These are phyloP conservation scores for Aspergillus japonicus DNA, from an alignment of 2,329 filamentous ascomycete species.

Conservation along the genomic window DNA sequence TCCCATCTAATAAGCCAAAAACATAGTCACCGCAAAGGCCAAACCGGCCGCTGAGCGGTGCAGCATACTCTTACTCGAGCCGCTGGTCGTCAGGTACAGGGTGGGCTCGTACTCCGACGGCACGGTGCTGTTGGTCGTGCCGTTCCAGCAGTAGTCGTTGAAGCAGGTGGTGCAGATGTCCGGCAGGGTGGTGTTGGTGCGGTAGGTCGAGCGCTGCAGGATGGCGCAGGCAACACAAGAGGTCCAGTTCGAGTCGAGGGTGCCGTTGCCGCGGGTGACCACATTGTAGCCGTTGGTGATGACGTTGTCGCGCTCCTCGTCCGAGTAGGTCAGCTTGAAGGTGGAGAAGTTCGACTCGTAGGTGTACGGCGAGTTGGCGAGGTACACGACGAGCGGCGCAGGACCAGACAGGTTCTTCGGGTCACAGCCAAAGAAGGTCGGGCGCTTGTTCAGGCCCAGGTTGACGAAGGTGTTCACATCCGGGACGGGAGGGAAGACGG, in stretches of 20 bases:
- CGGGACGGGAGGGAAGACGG: constrained; percentile 69
- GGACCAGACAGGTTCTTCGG: constrained; percentile 59
- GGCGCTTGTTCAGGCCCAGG: constrained; percentile 68
- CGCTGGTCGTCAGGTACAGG: constrained; percentile 6
- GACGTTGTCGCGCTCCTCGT: constrained; percentile 69
- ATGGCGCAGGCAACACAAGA: constrained; percentile 87
- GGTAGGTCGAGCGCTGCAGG: constrained; percentile 69
- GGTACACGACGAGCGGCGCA: constrained; percentile 69
- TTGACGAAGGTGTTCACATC: constrained; percentile 77
- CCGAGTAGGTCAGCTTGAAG: constrained; percentile 64
- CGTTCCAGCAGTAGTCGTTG: constrained; percentile 85
- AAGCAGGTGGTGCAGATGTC: constrained; percentile 76
- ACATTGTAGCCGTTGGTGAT: constrained; percentile 83
- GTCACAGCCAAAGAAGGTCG: constrained; percentile 80
- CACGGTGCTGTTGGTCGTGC: constrained; percentile 53
- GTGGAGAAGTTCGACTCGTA: constrained; percentile 77
- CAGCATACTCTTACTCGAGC: background rate
- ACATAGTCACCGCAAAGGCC: constrained; percentile 1
- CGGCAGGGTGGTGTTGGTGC: constrained; percentile 68
- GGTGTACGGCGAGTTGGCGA: constrained; percentile 82
- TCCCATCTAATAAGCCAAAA: constrained; percentile 6
- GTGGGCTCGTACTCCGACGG: constrained; percentile 14
- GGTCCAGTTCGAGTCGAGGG: constrained; percentile 71
- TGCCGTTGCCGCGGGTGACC: constrained; percentile 79
- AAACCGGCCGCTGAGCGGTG: constrained; percentile 6